These are phyloP conservation scores for Xerocomellus dryophilus DNA, from an alignment of 768 basidiomycete species.

Conservation along the genomic window DNA sequence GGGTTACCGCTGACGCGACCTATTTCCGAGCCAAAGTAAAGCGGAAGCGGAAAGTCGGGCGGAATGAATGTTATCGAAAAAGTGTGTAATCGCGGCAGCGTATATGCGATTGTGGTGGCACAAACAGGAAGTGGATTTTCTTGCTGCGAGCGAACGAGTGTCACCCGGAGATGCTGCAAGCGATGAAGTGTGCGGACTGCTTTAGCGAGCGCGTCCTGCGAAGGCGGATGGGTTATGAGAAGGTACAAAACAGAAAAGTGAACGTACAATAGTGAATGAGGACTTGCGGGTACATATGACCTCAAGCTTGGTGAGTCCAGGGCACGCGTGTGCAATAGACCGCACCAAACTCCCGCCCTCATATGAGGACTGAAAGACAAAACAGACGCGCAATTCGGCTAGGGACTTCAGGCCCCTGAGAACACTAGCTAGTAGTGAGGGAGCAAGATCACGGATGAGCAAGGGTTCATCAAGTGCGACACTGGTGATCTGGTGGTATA, in stretches of 20 bases:
- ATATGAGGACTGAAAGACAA: conserved; percentile 69
- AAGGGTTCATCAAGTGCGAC: conserved; percentile 66
- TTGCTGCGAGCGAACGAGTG: conserved; percentile 64
- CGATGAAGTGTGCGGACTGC: conserved; percentile 59
- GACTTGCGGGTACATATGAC: conserved; percentile 66
- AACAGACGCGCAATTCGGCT: conserved; percentile 58
- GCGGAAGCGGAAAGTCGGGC: conserved; percentile 48
- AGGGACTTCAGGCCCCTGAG: conserved; percentile 55
- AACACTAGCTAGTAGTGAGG: conserved; percentile 56
- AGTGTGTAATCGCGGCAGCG: conserved; percentile 61
- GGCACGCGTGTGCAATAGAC: conserved; percentile 63
- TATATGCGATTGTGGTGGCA: conserved; percentile 59
- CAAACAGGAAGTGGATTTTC: conserved; percentile 58
- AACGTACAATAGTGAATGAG: conserved; percentile 65
- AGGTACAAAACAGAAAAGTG: not conserved
- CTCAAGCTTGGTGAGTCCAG: conserved; percentile 59
- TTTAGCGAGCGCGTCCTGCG: conserved; percentile 48
- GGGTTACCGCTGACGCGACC: conserved; percentile 33
- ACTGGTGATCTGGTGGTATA: conserved; percentile 48
- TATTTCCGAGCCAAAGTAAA: conserved; percentile 43
- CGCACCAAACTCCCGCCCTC: conserved; percentile 70
- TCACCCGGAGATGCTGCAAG: conserved; percentile 58
- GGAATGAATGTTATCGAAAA: conserved; percentile 69
- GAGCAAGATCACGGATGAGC: conserved; percentile 63
- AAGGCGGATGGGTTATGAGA: not conserved